Evolutionary conservation across 345 rosid genomes (phyloP), one percentile per base, ranked within the genome.

Genomic region (Brassica rapa): DNA sequence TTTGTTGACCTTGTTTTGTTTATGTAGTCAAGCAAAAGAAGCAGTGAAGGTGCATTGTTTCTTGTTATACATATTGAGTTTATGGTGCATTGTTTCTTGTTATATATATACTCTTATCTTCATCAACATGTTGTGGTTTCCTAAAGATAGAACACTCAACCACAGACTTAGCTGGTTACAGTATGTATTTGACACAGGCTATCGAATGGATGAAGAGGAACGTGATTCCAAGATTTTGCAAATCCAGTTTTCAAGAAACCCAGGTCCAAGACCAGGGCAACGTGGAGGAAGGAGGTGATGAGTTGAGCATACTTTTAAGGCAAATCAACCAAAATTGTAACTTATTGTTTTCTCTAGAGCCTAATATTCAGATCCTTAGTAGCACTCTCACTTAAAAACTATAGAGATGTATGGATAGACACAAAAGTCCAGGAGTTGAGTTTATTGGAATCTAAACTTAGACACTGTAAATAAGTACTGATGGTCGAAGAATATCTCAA

Each of bases 11-110:
- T 51, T 51, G 57, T 51, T 46, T 46, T 14, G 55, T 46, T 14
- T 46, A 5, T 12, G 55, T 14, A 94, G 98, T 86, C 97, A 92
- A 81, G 82, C 93, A 62, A 91, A 90, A 86, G 98, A 91, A 76
- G 98, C 93, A 19, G 71, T 94, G 83, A 93, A 91, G 84, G 85
- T 89, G 64, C 87, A 29, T 24, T 51, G 25, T 43, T 61, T 69
- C 53, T 61, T 69, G 53, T 6, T 10, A 55, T 60, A 27, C 60
- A 62, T 32, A 6, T 55, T 10, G 33, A 41, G 61, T 59, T 67
- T 68, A 33, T 68, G 64, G 41, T 41, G 61, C 68, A 29, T 24
- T 51, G 25, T 43, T 61, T 69, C 53, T 61, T 69, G 53, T 6
- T 10, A 21, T 7, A 32, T 10, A 21, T 7, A 32, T 21, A 30